phyloP scores from a whole-genome alignment of 169 alveolate genomes.

The Eimeria necatrix region DNA sequence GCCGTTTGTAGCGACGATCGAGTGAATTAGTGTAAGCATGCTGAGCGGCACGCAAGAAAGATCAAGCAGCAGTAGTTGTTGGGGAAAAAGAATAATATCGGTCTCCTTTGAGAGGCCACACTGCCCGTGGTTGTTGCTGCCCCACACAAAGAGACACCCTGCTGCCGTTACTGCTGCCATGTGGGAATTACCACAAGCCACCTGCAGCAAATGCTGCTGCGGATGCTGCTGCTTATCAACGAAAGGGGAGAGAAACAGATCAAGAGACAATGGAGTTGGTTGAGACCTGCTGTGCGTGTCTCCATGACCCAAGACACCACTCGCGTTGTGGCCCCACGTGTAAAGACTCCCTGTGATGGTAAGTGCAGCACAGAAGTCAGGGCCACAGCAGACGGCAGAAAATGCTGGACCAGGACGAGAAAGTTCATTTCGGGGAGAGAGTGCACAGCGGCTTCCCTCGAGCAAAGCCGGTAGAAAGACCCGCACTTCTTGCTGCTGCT shows the following conservation, averaged over 20 bases:
- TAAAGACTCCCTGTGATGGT: constrained; percentile 71
- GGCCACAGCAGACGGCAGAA: constrained; percentile 74
- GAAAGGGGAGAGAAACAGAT: neutral
- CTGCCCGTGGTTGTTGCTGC: constrained; percentile 77
- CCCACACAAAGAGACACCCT: constrained; percentile 78
- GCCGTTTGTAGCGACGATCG: constrained; percentile 30
- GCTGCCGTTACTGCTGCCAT: constrained; percentile 65
- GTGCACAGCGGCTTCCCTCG: neutral
- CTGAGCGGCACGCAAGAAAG: constrained; percentile 35
- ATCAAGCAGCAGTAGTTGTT: constrained; percentile 55
- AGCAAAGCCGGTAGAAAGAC: constrained; percentile 42
- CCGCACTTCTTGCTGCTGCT: neutral
- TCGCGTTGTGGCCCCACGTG: constrained; percentile 80
- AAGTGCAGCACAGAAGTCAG: constrained; percentile 76
- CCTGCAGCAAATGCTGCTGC: constrained; percentile 67
- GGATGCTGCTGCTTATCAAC: constrained; percentile 34
- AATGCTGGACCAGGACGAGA: constrained; percentile 23
- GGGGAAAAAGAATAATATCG: constrained; percentile 4
- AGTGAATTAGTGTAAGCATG: constrained; percentile 27
- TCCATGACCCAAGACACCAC: constrained; percentile 78
- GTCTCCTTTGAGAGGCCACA: constrained; percentile 37
- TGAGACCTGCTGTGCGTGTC: constrained; percentile 59
- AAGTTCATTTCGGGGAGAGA: neutral
- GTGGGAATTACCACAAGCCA: constrained; percentile 77
- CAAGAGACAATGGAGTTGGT: constrained; percentile 57